Percentiles rank a stretch among this genome's conserved stretches.
Conservation (phyloP, 2,329 filamentous ascomycete species). For the Phymatotrichopsis omnivora region DNA sequence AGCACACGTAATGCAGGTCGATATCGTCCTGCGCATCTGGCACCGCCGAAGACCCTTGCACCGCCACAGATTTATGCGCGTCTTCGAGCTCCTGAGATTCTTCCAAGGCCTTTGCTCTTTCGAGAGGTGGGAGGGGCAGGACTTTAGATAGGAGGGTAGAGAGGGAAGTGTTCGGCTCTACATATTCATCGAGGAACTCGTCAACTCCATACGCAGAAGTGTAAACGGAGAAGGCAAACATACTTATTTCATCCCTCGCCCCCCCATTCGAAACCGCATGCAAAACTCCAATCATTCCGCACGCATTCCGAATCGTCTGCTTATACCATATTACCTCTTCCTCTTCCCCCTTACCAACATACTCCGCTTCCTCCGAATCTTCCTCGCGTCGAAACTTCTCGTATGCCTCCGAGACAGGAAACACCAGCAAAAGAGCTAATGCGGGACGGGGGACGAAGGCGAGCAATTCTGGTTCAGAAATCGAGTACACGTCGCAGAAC, state of each 20-base stretch:
- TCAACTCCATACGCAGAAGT: too few species aligned
- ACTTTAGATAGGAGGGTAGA: slow-evolving; percentile 57
- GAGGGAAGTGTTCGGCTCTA: slow-evolving; percentile 46
- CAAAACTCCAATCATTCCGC: slow-evolving; percentile 77
- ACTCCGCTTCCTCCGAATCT: slow-evolving; percentile 40
- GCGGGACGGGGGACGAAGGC: slow-evolving; percentile 81
- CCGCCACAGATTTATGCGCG: slow-evolving; percentile 69
- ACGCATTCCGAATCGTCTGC: slow-evolving; percentile 90
- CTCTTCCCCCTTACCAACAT: slow-evolving; percentile 41
- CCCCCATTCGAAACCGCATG: slow-evolving; percentile 73
- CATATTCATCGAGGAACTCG: slow-evolving; percentile 13
- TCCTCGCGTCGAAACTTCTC: slow-evolving; percentile 54
- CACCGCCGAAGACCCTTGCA: slow-evolving; percentile 64
- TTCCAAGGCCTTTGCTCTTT: slow-evolving; percentile 67
- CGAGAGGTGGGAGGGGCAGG: slow-evolving; percentile 54
- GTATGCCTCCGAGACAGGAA: slow-evolving; percentile 72
- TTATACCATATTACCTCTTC: slow-evolving; percentile 89
- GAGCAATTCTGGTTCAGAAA: slow-evolving; percentile 75
- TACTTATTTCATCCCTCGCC: slow-evolving; percentile 50
- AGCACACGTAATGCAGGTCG: slow-evolving; percentile 95
- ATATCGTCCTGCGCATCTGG: slow-evolving; percentile 69
- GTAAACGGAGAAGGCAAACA: too few species aligned
- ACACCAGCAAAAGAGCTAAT: slow-evolving; percentile 80
- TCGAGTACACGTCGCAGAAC: slow-evolving; percentile 85
- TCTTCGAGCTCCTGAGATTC: slow-evolving; percentile 61